These are phyloP conservation scores for Lachnellula arida DNA, from an alignment of 2,329 filamentous ascomycete genomes.

Conservation along the genomic window DNA sequence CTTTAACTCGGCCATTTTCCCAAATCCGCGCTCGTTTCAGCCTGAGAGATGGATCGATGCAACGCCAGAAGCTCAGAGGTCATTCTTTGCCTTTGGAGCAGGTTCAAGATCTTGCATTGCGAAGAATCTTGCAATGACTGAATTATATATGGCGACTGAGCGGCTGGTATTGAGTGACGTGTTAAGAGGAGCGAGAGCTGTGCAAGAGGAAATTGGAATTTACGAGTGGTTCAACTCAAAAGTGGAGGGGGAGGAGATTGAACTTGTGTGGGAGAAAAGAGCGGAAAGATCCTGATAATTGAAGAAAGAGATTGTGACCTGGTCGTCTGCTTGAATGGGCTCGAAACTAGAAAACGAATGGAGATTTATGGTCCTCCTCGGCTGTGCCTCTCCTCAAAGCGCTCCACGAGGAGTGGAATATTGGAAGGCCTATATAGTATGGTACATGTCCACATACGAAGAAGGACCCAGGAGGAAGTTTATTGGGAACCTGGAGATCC, in stretches of 20 bases:
- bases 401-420: too few relatives aligned
- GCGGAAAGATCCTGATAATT: neutral
- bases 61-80: conserved; percentile 37
- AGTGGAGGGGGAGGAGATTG: conserved; percentile 45
- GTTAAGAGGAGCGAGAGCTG: conserved; percentile 39
- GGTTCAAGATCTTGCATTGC: conserved; percentile 47
- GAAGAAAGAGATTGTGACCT: neutral
- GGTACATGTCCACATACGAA: too few relatives aligned
- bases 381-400: too few relatives aligned
- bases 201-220: conserved; percentile 43
- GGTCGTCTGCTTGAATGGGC: neutral
- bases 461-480: too few relatives aligned
- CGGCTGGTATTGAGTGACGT: conserved; percentile 40
- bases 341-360: too few relatives aligned
- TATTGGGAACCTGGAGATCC: too few relatives aligned
- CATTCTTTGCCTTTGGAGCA: conserved; percentile 46
- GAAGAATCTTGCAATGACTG: conserved; percentile 41
- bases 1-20: conserved; percentile 40
- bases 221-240: conserved; percentile 53
- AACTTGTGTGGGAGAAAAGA: conserved; percentile 27
- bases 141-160: conserved; percentile 40
- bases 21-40: conserved; percentile 38
- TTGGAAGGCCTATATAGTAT: too few relatives aligned
- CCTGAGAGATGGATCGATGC: conserved; percentile 45
- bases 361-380: too few relatives aligned